Conservation (phyloP, 805 yeast genomes). For the Sugiyamaella valdiviana region DNA sequence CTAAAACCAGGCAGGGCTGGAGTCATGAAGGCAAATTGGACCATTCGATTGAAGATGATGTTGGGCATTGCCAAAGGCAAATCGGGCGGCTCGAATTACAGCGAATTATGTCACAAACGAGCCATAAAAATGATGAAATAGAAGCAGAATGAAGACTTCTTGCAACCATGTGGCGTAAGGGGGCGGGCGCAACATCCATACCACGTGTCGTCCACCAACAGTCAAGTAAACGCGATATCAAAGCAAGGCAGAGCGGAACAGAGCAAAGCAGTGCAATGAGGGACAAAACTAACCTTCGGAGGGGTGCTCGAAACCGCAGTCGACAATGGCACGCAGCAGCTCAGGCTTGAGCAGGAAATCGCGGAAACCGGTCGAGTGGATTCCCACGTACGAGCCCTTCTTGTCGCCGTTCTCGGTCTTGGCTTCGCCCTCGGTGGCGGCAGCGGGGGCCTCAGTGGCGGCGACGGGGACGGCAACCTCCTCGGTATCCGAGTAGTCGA, state of each 20-base stretch:
- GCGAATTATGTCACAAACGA: not conserved
- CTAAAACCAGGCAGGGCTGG: too few relatives aligned
- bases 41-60: too few relatives aligned
- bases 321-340: conserved; percentile 93
- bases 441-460: conserved; percentile 28
- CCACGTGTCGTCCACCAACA: too few relatives aligned
- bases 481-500: conserved; percentile 98
- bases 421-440: conserved; percentile 30
- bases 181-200: not conserved
- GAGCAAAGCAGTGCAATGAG: conserved; percentile 9
- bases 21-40: too few relatives aligned
- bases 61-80: too few relatives aligned
- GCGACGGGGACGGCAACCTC: conserved; percentile 55
- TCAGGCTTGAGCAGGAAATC: conserved; percentile 96
- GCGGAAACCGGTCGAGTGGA: conserved; percentile 97
- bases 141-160: not conserved
- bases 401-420: conserved; percentile 50
- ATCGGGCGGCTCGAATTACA: not conserved
- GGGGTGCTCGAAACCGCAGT: conserved; percentile 99
- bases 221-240: too few relatives aligned
- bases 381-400: conserved; percentile 96
- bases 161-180: not conserved
- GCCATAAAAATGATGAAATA: not conserved
- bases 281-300: conserved; percentile 96
- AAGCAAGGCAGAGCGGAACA: not conserved